Evolutionary conservation across 1,284 basidiomycete species (phyloP), one percentile per base, ranked within the genome.

Genomic region (Abortiporus biennis): DNA sequence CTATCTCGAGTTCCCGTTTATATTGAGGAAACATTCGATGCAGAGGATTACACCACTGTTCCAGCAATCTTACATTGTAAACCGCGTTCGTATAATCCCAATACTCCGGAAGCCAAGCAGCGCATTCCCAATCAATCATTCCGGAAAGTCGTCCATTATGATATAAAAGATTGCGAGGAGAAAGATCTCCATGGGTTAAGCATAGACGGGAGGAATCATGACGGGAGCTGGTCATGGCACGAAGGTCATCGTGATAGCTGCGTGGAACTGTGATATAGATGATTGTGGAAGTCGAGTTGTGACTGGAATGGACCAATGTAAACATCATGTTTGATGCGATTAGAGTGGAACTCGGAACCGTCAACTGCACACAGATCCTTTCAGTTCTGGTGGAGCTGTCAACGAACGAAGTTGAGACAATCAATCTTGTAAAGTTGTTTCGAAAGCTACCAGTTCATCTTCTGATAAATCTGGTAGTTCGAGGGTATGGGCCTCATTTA

Each of bases 111-210:
- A 23, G 29, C 47, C 47, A 49, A 3, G 23, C 45, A 12, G 47
- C 47, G 31, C 47, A 49, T 22, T 39, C 45, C 40, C 40, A 49
- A 36, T 49, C 45, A 20, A 49, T 24, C 13, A 49, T 32, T 12
- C 44, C 45, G 13, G 36, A 16, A n/a, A 42, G 44, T 22, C 25
- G 16, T 12, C 32, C 38, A 30, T 46, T 23, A 16, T 46, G 36
- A 15, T 38, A 25, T 12, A 46, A 38, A 19, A 44, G 43, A n/a
- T 46, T 38, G 27, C 37, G 38, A 6, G 43, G 40, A 2, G 24
- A 32, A n/a, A 49, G 25, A 13, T 48, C 32, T 22, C 24, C 27
- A 30, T 49, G 47, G 13, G 42, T 43, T 33, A 49, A 33, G 32
- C 29, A 40, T 12, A 45, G 20, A 6, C 32, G 38, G 31, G 40